Percentiles rank a stretch among this genome's conserved stretches.
phyloP scores from a whole-genome alignment of 2,329 filamentous ascomycete species.

The Chaetomium olivaceum region DNA sequence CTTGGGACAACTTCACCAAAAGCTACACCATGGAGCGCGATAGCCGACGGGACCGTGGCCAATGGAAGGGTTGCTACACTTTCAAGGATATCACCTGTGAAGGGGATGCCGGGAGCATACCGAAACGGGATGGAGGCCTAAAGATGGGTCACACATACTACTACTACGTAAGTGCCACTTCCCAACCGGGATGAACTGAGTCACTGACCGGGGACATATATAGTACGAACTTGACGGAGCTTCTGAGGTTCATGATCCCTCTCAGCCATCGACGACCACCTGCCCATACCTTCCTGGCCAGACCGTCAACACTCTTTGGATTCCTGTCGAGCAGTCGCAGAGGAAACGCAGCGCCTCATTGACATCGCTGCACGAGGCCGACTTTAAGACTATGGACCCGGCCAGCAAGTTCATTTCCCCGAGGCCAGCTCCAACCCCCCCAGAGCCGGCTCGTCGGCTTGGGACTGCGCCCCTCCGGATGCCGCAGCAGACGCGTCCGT shows the following conservation, averaged over 20 bases:
- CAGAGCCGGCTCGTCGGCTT: constrained; percentile 43
- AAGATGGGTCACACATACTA: constrained; percentile 94
- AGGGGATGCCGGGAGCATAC: constrained; percentile 57
- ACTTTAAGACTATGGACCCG: constrained; percentile 75
- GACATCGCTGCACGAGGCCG: constrained; percentile 57
- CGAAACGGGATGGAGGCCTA: constrained; percentile 72
- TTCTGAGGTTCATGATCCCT: constrained; percentile 72
- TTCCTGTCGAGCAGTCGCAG: constrained; percentile 68
- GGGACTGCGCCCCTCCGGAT: constrained; percentile 39
- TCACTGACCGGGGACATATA: constrained; percentile 45
- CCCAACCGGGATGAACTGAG: constrained; percentile 24
- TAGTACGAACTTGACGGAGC: constrained; percentile 83
- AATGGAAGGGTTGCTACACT: constrained; percentile 85
- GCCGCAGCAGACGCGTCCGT: constrained; percentile 40
- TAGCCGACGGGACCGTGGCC: constrained; percentile 67
- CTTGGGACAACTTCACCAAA: constrained; percentile 90
- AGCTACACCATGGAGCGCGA: constrained; percentile 82
- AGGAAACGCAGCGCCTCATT: constrained; percentile 66
- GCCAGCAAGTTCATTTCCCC: constrained; percentile 73
- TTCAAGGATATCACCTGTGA: constrained; percentile 86
- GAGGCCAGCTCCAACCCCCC: constrained; percentile 55
- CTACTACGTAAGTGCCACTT: constrained; percentile 73
- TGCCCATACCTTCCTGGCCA: constrained; percentile 90
- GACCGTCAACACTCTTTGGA: constrained; percentile 77
- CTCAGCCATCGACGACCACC: constrained; percentile 70